These are phyloP conservation scores for Fusarium piperis DNA, from an alignment of 2,329 filamentous ascomycete genomes.

Conservation along the genomic window DNA sequence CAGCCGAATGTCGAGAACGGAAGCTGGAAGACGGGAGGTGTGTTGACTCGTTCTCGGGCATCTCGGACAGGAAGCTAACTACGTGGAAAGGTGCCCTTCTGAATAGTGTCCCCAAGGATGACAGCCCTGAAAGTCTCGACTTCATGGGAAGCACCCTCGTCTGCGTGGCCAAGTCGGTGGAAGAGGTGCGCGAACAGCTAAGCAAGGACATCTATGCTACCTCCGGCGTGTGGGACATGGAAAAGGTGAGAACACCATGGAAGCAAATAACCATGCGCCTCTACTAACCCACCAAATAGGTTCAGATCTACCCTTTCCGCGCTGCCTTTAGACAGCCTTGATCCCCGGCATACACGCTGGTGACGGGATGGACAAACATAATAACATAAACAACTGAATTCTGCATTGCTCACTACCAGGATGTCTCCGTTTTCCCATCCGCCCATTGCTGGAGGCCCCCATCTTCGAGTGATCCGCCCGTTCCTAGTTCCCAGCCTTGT, in stretches of 20 bases:
- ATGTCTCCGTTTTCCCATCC: slow-evolving; percentile 8
- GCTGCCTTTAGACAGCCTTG: slow-evolving; percentile 51
- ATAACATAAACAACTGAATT: slow-evolving; percentile 1
- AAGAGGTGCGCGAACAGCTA: slow-evolving; percentile 74
- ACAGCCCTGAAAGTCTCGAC: slow-evolving; percentile 66
- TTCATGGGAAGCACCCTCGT: slow-evolving; percentile 81
- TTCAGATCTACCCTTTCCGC: slow-evolving; percentile 62
- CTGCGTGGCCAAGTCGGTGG: slow-evolving; percentile 70
- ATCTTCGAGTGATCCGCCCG: slow-evolving; percentile 2
- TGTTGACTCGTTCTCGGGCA: slow-evolving; percentile 31
- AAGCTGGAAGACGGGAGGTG: slow-evolving; percentile 72
- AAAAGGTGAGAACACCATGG: slow-evolving; percentile 59
- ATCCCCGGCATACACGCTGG: background rate
- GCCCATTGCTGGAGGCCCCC: slow-evolving; percentile 2
- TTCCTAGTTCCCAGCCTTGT: background rate
- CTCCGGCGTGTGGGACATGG: slow-evolving; percentile 82
- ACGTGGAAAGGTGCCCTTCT: slow-evolving; percentile 68
- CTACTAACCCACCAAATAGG: slow-evolving; percentile 43
- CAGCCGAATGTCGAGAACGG: slow-evolving; percentile 63
- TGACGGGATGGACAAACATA: background rate
- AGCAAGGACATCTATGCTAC: slow-evolving; percentile 77
- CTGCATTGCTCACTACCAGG: background rate
- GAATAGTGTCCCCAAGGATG: slow-evolving; percentile 70
- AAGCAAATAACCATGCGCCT: background rate
- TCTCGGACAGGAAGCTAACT: background rate